Evolutionary conservation across 768 basidiomycete genomes (phyloP), one percentile per base, ranked within the genome.

Genomic region (Leccinum incarnatum): DNA sequence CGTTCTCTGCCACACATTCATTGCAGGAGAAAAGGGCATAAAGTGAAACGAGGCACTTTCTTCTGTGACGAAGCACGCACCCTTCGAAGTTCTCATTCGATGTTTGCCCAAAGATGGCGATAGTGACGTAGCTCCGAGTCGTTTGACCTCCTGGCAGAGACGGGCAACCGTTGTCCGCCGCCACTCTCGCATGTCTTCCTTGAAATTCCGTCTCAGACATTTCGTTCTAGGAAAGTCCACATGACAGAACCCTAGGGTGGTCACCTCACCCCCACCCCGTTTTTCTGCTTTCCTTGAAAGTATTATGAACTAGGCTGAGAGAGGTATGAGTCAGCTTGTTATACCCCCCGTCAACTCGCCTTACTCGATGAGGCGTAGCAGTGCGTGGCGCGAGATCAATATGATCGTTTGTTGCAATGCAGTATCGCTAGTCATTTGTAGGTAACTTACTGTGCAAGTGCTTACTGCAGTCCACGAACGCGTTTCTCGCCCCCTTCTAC

Each of bases 211-310:
- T 15, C 10, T 27, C 27, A n/a, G 25, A 27, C 25, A 17, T 51
- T 51, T 51, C 3, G 3, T 32, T n/a, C 59, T 52, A 36, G 29
- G 53, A 53, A 48, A 53, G 34, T 17, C 49, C 23, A 56, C 48
- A 42, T 51, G 30, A 32, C 27, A 27, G n/a, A 51, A 2, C 30
- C 9, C 34, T n/a, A 34, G 12, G 19, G 19, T 45, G 27, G 27
- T 61, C 53, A 61, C 60, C 53, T 54, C 58, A 54, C 30, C 1
- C 23, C 48, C 19, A 27, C 55, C 40, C 37, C 54, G 17, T 37
- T 30, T 32, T 50, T 14, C 27, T 45, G 11, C 19, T n/a, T 0
- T 45, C 42, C 17, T 45, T 19, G 42, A 0, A 45, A 7, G 2
- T 19, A 11, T 45, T 2, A 19, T 19, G 19, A 19, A 19, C 42